Evolutionary conservation across 495 filamentous ascomycete genomes (phyloP).

Genomic region (Entonaema liquescens): DNA sequence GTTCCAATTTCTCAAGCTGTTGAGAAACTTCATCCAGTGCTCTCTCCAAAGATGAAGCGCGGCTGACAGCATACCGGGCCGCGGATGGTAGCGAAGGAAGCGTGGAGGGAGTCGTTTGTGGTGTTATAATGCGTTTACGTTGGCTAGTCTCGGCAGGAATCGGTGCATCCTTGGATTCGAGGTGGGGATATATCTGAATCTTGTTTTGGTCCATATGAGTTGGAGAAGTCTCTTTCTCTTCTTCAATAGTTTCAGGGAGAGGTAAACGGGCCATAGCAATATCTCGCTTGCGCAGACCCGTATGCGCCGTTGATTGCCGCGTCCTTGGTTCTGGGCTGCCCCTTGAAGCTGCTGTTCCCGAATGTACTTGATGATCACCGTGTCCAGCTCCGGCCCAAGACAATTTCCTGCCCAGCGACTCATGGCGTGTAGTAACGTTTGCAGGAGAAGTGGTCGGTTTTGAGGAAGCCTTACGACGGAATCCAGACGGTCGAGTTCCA

Average conservation of each 20-base stretch:
- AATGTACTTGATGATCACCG: slow-evolving; percentile 7
- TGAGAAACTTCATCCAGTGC: slow-evolving; percentile 50
- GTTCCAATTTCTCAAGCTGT: slow-evolving; percentile 47
- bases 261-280: slow-evolving; percentile 26
- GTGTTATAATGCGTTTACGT: slow-evolving; percentile 8
- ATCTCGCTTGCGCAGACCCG: slow-evolving; percentile 38
- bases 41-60: slow-evolving; percentile 48
- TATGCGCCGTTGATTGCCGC: slow-evolving; percentile 10
- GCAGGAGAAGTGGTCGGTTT: slow-evolving; percentile 1
- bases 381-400: slow-evolving; percentile 9
- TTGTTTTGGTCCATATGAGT: neutral
- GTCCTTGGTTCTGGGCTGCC: neutral
- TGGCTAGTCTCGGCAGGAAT: neutral
- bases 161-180: slow-evolving; percentile 2
- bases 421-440: slow-evolving; percentile 16
- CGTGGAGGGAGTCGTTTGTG: slow-evolving; percentile 34
- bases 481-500: neutral
- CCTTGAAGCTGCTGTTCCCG: neutral
- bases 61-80: slow-evolving; percentile 44
- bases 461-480: neutral
- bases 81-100: slow-evolving; percentile 45
- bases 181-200: slow-evolving; percentile 1
- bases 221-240: slow-evolving; percentile 45
- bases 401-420: slow-evolving; percentile 2
- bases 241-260: slow-evolving; percentile 43